Evolutionary conservation across 2,329 filamentous ascomycete genomes (phyloP), one percentile per base, ranked within the genome.

Genomic region (Nannizzia gypsea): DNA sequence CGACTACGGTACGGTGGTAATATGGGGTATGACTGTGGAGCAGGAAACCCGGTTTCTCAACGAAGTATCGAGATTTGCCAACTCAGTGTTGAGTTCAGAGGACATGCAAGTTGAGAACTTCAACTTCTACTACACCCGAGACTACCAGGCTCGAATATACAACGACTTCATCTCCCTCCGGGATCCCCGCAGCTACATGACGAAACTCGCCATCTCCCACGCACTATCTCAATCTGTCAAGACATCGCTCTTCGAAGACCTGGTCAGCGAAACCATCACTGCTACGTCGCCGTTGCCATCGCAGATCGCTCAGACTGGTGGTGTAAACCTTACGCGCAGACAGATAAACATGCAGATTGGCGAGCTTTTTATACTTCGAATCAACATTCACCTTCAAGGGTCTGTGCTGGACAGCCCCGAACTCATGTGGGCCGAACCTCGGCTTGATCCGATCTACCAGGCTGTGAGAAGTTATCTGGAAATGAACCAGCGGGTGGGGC

Each of bases 271-370:
- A 59, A 97, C 92, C 1, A 95, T 99, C 67, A 88, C 95, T 65
- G 86, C 87, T 0, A 96, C 91, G 68, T 95, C 95, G 71, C 89
- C 95, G 61, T 88, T 99, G 3, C 93, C 93, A 0, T 86, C 89
- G 6, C 89, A 96, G 72, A 96, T 99, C 66, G 92, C 93, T 2
- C 78, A 88, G 64, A 96, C 92, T 0, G 93, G 93, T 64, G 93
- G 91, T 69, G 93, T 99, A 69, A 86, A 89, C 59, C 83, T 99
- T 61, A 90, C 86, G 61, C 85, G 92, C 48, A 84, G 85, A 61
- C 85, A 97, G 72, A 96, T 99, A 79, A 97, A 97, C 78, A 97
- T 97, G 91, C 91, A 97, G 75, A 96, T 99, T 63, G 93, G 93
- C 71, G 91, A 99, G 76, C 83, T 99, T 59, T 99, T 99, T 74